A percentile compares a stretch with the other conserved stretches of the same genome.
These are phyloP conservation scores for Gaertneriomyces semiglobifer DNA, from an alignment of 192 early-diverging fungal genomes.

Conservation along the genomic window DNA sequence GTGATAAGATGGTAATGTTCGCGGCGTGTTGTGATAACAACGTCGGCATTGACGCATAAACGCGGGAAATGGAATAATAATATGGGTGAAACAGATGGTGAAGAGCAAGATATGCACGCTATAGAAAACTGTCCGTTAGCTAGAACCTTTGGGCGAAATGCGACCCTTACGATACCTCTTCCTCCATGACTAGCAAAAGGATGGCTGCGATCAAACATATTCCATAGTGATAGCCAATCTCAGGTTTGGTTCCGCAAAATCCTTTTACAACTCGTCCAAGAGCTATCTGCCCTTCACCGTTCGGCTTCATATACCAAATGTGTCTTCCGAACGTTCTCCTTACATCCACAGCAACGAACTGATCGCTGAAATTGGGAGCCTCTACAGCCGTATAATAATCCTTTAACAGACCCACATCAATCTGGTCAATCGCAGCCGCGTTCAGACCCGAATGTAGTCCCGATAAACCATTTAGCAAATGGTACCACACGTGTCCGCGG, in stretches of 20 bases:
- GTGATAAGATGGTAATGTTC: too few relatives aligned
- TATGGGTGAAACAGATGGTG: background rate
- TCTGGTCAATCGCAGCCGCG: slow-evolving; percentile 13
- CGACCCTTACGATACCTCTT: slow-evolving; percentile 7
- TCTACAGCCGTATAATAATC: slow-evolving; percentile 12
- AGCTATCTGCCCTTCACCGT: slow-evolving; percentile 22
- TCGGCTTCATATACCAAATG: slow-evolving; percentile 29
- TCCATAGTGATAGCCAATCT: background rate
- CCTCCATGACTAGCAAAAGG: slow-evolving; percentile 22
- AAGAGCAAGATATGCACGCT: background rate
- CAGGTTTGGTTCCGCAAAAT: slow-evolving; percentile 5
- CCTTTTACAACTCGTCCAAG: slow-evolving; percentile 14
- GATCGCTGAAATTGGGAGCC: slow-evolving; percentile 10
- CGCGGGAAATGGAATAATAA: background rate
- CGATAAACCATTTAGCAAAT: slow-evolving; percentile 11
- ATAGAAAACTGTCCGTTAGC: background rate
- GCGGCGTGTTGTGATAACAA: too few relatives aligned
- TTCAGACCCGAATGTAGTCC: slow-evolving; percentile 16
- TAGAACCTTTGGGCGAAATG: background rate
- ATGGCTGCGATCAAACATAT: slow-evolving; percentile 15
- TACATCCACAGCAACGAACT: slow-evolving; percentile 7
- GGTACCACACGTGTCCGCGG: slow-evolving; percentile 30
- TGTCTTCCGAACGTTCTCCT: slow-evolving; percentile 24
- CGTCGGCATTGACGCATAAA: background rate
- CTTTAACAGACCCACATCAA: slow-evolving; percentile 17